These are phyloP conservation scores for Scutellaria baicalensis DNA, from an alignment of 257 asterid genomes.

Conservation along the genomic window DNA sequence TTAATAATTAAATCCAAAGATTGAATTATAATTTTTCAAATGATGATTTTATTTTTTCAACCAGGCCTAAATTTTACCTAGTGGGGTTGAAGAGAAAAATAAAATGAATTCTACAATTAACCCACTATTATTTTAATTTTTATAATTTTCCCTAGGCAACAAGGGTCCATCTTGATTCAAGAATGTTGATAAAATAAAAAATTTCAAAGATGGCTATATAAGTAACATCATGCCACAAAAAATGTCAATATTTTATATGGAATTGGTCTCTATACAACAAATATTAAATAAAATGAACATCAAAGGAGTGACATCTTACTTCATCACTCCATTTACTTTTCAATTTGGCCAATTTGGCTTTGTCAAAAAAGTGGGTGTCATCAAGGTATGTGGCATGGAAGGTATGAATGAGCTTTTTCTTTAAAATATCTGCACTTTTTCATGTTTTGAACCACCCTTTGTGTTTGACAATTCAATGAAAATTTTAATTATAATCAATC, in stretches of 20 bases:
- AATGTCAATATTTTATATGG: conserved; percentile 20
- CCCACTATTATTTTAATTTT: too few relatives aligned
- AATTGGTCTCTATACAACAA: conserved; percentile 21
- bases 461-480: not conserved
- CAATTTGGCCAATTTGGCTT: not conserved
- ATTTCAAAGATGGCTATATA: not conserved
- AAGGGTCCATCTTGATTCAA: not conserved
- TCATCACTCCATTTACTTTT: conserved; percentile 1
- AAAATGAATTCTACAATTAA: not conserved
- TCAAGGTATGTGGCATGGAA: conserved; percentile 13
- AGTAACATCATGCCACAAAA: conserved; percentile 10
- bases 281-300: not conserved
- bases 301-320: conserved; percentile 17
- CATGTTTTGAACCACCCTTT: conserved; percentile 9
- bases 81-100: too few relatives aligned
- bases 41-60: too few relatives aligned
- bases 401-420: conserved; percentile 14
- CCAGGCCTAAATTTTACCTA: too few relatives aligned
- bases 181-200: conserved; percentile 1
- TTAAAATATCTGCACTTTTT: conserved; percentile 8
- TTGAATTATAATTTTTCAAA: too few relatives aligned
- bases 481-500: too few relatives aligned
- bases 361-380: conserved; percentile 6
- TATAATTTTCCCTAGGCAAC: not conserved
- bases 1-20: too few relatives aligned